A percentile compares a stretch with the other conserved stretches of the same genome.
Conservation (phyloP, 73 alveolate species). For the Effrenium voratum region DNA sequence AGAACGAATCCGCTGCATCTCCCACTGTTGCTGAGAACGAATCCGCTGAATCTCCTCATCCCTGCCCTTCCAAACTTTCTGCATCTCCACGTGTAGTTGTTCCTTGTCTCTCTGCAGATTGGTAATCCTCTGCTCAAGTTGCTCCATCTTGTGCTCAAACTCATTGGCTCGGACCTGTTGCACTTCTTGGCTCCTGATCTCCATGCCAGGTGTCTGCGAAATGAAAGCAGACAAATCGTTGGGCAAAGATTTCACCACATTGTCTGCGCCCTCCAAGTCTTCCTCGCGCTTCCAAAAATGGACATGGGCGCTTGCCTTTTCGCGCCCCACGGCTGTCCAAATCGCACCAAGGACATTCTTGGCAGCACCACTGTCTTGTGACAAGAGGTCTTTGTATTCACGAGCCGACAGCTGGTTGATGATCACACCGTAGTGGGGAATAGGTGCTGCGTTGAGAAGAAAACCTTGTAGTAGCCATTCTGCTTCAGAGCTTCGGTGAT, state of each 20-base stretch:
- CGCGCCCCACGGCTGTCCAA: background rate
- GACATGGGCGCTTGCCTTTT: background rate
- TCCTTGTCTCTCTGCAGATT: background rate
- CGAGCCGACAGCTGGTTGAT: slow-evolving; percentile 47
- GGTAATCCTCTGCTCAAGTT: background rate
- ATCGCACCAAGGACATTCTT: background rate
- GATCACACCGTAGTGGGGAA: slow-evolving; percentile 21
- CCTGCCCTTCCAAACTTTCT: background rate
- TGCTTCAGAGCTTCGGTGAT: slow-evolving; percentile 67
- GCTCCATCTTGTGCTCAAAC: background rate
- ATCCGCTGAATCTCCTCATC: background rate
- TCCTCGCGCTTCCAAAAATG: background rate
- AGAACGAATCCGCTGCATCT: too few species aligned
- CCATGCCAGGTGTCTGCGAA: background rate
- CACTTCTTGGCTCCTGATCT: background rate
- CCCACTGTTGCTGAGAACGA: too few species aligned
- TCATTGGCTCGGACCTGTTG: background rate
- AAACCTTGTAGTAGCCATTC: slow-evolving; percentile 51
- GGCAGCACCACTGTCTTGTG: background rate
- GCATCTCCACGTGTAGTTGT: background rate
- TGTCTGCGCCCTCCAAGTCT: slow-evolving; percentile 45
- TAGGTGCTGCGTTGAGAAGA: slow-evolving; percentile 59
- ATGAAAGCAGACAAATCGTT: background rate
- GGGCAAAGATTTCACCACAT: slow-evolving; percentile 22
- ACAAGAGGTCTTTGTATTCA: background rate